These are phyloP conservation scores for Thermothelomyces thermophilus DNA, from an alignment of 2,329 filamentous ascomycete species.

Conservation along the genomic window DNA sequence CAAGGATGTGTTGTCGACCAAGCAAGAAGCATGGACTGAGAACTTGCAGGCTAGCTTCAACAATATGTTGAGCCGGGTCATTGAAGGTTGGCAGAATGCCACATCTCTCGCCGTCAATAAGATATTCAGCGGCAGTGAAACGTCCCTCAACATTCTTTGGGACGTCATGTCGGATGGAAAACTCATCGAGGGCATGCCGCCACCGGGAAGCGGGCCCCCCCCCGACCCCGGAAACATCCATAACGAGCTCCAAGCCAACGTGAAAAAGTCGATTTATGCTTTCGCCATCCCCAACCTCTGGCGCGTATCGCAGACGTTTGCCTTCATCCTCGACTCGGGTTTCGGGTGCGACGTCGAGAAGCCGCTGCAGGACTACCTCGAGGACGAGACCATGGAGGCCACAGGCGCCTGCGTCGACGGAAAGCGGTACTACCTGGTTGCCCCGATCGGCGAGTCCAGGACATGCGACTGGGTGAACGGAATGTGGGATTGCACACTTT, in stretches of 20 bases:
- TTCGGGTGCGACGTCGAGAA: constrained; percentile 22
- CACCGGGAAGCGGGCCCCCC: background rate
- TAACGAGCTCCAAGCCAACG: constrained; percentile 11
- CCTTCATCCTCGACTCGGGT: constrained; percentile 33
- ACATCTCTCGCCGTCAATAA: constrained; percentile 13
- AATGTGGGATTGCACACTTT: background rate
- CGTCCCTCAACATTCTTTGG: constrained; percentile 23
- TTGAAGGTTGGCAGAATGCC: constrained; percentile 26
- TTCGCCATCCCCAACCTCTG: constrained; percentile 31
- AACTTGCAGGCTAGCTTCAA: constrained; percentile 25
- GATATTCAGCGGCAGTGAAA: constrained; percentile 25
- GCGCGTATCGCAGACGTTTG: constrained; percentile 23
- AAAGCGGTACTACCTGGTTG: constrained; percentile 30
- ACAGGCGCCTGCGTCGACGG: constrained; percentile 27
- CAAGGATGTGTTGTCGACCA: constrained; percentile 19
- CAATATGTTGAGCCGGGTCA: constrained; percentile 25
- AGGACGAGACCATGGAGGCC: constrained; percentile 19
- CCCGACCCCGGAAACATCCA: no score
- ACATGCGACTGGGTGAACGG: background rate
- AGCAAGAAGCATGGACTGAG: constrained; percentile 22
- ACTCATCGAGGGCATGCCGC: constrained; percentile 21
- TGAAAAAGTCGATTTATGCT: constrained; percentile 27
- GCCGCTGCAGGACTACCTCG: constrained; percentile 24
- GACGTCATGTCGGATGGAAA: constrained; percentile 28
- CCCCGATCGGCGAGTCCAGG: constrained; percentile 23